A percentile compares a stretch with the other conserved stretches of the same genome.
These are phyloP conservation scores for Zoysia japonica DNA, from an alignment of 176 grass and related monocot genomes.

Conservation along the genomic window DNA sequence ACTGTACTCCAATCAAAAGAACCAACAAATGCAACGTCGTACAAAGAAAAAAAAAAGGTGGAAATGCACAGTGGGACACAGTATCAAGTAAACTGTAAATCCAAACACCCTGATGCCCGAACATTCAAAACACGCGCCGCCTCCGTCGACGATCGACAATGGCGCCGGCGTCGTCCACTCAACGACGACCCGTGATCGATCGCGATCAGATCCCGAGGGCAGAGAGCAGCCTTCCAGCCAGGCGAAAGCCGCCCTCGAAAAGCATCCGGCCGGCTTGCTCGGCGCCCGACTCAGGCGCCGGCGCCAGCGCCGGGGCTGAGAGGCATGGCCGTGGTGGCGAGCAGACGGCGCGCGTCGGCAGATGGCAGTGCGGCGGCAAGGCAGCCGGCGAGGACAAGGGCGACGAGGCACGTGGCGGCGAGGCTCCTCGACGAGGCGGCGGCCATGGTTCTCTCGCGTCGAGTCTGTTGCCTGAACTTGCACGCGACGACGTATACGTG, in stretches of 20 bases:
- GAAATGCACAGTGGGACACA: background rate
- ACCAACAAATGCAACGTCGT: background rate
- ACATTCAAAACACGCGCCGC: too few relatives aligned
- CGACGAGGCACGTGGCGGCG: constrained; percentile 29
- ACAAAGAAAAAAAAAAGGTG: background rate
- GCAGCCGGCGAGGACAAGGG: constrained; percentile 17
- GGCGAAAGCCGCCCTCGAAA: background rate
- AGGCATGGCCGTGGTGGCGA: background rate
- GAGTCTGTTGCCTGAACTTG: background rate
- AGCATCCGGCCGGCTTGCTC: constrained; percentile 10
- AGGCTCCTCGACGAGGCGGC: constrained; percentile 1
- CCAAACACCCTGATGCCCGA: too few relatives aligned
- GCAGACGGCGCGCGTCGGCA: constrained; percentile 30
- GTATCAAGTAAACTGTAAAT: too few relatives aligned
- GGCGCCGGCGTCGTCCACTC: background rate
- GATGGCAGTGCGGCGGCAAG: background rate
- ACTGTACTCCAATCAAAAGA: background rate
- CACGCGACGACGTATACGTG: background rate
- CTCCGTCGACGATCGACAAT: background rate
- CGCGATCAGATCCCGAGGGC: background rate
- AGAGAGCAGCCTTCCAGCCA: constrained; percentile 42
- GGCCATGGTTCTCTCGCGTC: background rate
- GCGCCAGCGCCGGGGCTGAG: constrained; percentile 11
- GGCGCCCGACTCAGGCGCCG: constrained; percentile 10
- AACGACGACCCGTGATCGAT: background rate